A percentile compares a stretch with the other conserved stretches of the same genome.
These are phyloP conservation scores for Venturia oleaginea DNA, from an alignment of 2,329 filamentous ascomycete genomes.

Conservation along the genomic window DNA sequence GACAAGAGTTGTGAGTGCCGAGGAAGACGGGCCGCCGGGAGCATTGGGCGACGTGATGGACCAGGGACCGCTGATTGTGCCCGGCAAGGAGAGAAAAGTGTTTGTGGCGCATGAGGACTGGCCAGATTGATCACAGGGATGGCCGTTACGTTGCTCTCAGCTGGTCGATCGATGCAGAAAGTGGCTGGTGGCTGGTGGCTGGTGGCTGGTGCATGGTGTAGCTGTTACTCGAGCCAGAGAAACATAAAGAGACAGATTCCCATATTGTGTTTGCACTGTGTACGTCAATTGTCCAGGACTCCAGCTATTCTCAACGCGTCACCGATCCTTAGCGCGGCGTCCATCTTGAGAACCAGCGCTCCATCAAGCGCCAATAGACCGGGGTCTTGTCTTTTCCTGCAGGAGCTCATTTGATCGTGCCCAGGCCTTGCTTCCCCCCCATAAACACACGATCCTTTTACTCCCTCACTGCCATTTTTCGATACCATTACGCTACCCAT, in stretches of 20 bases:
- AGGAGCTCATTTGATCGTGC: background rate
- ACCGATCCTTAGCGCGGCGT: background rate
- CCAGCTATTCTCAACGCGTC: too few relatives aligned
- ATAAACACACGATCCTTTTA: background rate
- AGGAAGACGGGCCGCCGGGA: background rate
- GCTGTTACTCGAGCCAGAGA: background rate
- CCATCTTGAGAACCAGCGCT: too few relatives aligned
- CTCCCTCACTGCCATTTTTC: background rate
- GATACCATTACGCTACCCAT: background rate
- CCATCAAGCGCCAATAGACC: background rate
- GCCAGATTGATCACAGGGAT: background rate
- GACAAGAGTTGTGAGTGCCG: background rate
- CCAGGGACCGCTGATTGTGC: background rate
- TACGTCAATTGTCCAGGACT: too few relatives aligned
- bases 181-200: too few relatives aligned
- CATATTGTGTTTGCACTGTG: too few relatives aligned
- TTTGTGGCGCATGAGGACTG: background rate
- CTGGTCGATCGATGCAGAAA: background rate
- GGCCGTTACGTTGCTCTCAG: background rate
- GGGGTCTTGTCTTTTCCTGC: background rate
- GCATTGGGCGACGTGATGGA: background rate
- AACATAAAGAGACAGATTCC: too few relatives aligned
- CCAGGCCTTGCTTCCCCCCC: background rate
- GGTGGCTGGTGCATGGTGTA: conserved; percentile 1
- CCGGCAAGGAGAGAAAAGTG: background rate